Base-by-base conservation (phyloP, 306 rosid genomes). In the Ochetophila trinervis region DNA sequence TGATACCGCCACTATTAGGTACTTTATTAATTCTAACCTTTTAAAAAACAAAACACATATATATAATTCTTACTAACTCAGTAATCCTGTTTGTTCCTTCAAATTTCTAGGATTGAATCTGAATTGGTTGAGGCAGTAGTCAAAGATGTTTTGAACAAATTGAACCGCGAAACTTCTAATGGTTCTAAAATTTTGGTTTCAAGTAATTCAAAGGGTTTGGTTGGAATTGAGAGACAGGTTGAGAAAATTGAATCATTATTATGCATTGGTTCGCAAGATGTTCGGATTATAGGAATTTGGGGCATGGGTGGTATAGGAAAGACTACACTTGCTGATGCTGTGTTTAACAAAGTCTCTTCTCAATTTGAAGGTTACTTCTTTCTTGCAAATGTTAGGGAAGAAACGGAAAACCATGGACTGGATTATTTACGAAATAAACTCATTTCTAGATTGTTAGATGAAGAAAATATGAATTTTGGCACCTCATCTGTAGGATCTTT, bases 301-400 rank as follows among this genome's bases (percentile, higher is more conserved):
- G 76, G 76, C 16, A 63, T 55, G 66, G 66, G 53, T 32, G 66
- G 66, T 62, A 62, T 62, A 5, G 66, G 53, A 13, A 62, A 62
- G 53, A 62, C 66, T 21, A 62, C 66, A 8, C 53, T 62, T 14
- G 53, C 58, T 21, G 40, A 1, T 16, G 17, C 15, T 18, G 23
- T 56, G 6, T 34, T 15, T 48, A 5, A 58, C 23, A 9, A 17
- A 34, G 17, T 1, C 0, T 0, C 53, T 17, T 62, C 42, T 17
- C 6, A 62, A n/a, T 62, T 62, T 5, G 54, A 62, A 8, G 67
- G 11, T 17, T 0, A 0, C 4, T 62, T 18, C 18, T 62, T 62
- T 17, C 40, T 62, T 1, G 37, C 35, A 44, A 47, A 62, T 45
- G 67, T 62, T 4, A 24, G 67, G 32, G 67, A 47, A 15, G 9